Evolutionary conservation across 2,329 filamentous ascomycete species (phyloP).

Genomic region (Microcyclospora pomicola): DNA sequence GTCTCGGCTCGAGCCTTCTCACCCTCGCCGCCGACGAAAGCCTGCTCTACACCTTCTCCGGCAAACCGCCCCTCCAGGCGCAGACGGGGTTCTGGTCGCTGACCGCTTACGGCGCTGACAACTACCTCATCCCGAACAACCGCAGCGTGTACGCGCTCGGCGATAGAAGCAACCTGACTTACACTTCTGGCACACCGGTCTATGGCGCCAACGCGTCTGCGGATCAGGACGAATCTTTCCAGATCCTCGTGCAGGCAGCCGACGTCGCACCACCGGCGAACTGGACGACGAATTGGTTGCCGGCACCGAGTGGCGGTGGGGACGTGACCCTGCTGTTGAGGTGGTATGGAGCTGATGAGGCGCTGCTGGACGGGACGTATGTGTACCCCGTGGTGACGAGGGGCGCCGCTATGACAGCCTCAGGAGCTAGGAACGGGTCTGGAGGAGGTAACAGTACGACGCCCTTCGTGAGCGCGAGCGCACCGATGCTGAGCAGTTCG

Average conservation of each 20-base stretch:
- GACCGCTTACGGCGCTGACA: slow-evolving; percentile 7
- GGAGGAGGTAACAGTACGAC: too few relatives aligned
- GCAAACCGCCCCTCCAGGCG: slow-evolving; percentile 5
- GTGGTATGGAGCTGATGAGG: slow-evolving; percentile 5
- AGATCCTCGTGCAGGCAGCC: slow-evolving; percentile 11
- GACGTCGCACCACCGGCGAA: slow-evolving; percentile 7
- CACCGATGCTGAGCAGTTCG: too few relatives aligned
- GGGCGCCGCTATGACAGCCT: neutral
- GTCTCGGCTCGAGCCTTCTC: neutral
- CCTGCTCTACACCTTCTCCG: slow-evolving; percentile 10
- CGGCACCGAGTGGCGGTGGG: slow-evolving; percentile 3
- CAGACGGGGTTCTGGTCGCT: slow-evolving; percentile 10
- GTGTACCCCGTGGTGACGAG: slow-evolving; percentile 6
- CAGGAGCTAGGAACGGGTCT: too few relatives aligned
- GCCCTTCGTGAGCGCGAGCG: too few relatives aligned
- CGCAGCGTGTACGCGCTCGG: slow-evolving; percentile 7
- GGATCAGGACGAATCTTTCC: slow-evolving; percentile 3
- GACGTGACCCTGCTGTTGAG: slow-evolving; percentile 3
- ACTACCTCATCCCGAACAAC: slow-evolving; percentile 9
- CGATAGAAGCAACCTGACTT: slow-evolving; percentile 10
- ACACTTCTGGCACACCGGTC: slow-evolving; percentile 4
- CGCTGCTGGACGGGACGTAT: slow-evolving; percentile 4
- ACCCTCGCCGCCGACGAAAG: slow-evolving; percentile 5
- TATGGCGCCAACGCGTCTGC: slow-evolving; percentile 3
- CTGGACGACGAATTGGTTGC: slow-evolving; percentile 11